These are phyloP conservation scores for Penicillium tannophilum DNA, from an alignment of 495 filamentous ascomycete species.

Conservation along the genomic window DNA sequence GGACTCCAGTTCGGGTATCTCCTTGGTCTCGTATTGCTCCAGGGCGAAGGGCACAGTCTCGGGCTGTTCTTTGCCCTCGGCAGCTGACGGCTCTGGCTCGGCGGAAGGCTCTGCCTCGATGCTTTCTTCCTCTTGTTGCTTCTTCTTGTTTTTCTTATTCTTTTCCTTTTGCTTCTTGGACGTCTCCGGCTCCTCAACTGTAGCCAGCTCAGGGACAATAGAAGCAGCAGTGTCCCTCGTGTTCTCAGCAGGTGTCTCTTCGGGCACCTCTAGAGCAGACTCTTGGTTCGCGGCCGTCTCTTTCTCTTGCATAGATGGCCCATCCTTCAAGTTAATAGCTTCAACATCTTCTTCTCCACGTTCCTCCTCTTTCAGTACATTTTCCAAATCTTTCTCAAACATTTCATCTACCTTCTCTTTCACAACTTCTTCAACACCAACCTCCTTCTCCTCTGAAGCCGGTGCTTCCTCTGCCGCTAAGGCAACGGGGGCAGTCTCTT, in stretches of 20 bases:
- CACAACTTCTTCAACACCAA: constrained; percentile 6
- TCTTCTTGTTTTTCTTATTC: constrained; percentile 26
- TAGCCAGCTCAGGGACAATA: constrained; percentile 4
- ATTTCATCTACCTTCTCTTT: constrained; percentile 8
- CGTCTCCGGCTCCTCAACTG: not conserved
- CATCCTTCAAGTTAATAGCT: constrained; percentile 8
- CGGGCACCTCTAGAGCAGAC: constrained; percentile 9
- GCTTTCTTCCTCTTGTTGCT: constrained; percentile 15
- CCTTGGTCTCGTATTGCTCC: not conserved
- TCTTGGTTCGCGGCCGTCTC: constrained; percentile 12
- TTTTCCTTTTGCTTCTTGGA: constrained; percentile 30
- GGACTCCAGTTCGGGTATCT: not conserved
- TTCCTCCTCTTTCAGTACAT: constrained; percentile 9
- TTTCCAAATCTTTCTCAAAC: constrained; percentile 6
- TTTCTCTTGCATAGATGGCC: constrained; percentile 15
- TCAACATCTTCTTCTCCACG: constrained; percentile 3
- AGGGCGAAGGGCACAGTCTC: not conserved
- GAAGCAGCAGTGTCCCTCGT: constrained; percentile 3
- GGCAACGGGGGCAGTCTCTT: constrained; percentile 10
- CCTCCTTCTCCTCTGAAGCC: constrained; percentile 1
- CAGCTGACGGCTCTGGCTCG: not conserved
- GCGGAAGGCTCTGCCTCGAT: not conserved
- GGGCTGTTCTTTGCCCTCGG: not conserved
- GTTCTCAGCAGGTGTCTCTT: not conserved
- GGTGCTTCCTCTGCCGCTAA: constrained; percentile 3